Conservation (phyloP, 2,329 filamentous ascomycete genomes). For the Huntiella omanensis region DNA sequence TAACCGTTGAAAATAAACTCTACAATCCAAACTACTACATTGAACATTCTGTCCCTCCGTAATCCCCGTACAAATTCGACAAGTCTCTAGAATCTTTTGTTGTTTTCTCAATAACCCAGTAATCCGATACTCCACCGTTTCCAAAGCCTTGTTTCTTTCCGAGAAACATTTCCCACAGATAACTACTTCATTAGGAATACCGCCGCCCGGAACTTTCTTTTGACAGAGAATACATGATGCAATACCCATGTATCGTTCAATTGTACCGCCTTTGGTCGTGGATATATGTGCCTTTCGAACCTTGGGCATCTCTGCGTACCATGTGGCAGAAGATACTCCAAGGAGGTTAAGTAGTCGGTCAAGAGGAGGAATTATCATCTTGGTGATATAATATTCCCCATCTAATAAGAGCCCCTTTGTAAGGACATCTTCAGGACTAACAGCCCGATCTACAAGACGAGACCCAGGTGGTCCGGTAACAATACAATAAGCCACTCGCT, state of each 20-base stretch:
- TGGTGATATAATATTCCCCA: slow-evolving; percentile 89
- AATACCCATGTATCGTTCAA: slow-evolving; percentile 85
- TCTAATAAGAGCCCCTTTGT: slow-evolving; percentile 66
- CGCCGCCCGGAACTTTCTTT: not conserved
- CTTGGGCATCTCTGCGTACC: slow-evolving; percentile 97
- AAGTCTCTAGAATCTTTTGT: slow-evolving; percentile 48
- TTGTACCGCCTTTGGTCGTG: slow-evolving; percentile 26
- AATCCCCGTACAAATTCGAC: slow-evolving; percentile 60
- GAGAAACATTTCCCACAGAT: slow-evolving; percentile 30
- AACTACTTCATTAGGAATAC: not conserved
- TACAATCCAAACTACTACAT: slow-evolving; percentile 83
- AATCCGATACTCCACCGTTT: slow-evolving; percentile 43
- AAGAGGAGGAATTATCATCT: slow-evolving; percentile 85
- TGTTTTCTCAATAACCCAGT: too few species aligned
- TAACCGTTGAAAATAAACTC: slow-evolving; percentile 67
- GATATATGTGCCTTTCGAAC: slow-evolving; percentile 45
- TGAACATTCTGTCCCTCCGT: slow-evolving; percentile 57
- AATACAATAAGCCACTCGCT: slow-evolving; percentile 88
- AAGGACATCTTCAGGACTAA: slow-evolving; percentile 69
- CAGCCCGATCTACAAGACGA: slow-evolving; percentile 71
- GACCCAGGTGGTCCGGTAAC: slow-evolving; percentile 74
- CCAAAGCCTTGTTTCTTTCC: slow-evolving; percentile 30
- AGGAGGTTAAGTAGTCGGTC: slow-evolving; percentile 95
- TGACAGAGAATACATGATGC: slow-evolving; percentile 64
- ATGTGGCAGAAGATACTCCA: slow-evolving; percentile 71